A percentile compares a stretch with the other conserved stretches of the same genome.
Evolutionary conservation across 2,329 filamentous ascomycete genomes (phyloP).

Genomic region (Arthroderma sp.): DNA sequence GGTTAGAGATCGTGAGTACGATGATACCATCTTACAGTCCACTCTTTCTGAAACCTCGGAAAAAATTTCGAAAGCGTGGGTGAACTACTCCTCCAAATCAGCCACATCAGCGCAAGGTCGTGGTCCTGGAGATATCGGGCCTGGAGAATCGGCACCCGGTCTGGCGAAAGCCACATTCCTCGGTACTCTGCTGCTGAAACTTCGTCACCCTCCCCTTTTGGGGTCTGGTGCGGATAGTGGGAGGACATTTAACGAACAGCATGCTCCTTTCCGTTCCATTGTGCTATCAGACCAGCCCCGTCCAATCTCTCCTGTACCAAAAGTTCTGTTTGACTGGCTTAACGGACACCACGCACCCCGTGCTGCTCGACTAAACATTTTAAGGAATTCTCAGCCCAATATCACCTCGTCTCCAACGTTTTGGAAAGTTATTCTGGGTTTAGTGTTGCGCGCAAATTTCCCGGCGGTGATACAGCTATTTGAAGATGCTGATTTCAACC

Average conservation of each 20-base stretch:
- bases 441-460: conserved; percentile 64
- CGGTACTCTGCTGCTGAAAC: conserved; percentile 61
- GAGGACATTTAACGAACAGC: conserved; percentile 14
- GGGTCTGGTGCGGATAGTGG: conserved; percentile 13
- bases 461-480: conserved; percentile 54
- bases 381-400: conserved; percentile 53
- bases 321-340: conserved; percentile 73
- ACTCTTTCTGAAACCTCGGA: conserved; percentile 23
- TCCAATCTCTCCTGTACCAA: conserved; percentile 46
- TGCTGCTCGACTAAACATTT: conserved; percentile 50
- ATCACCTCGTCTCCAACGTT: conserved; percentile 65
- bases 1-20: conserved; percentile 20
- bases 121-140: conserved; percentile 51
- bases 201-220: conserved; percentile 56
- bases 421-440: conserved; percentile 71
- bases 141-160: conserved; percentile 46
- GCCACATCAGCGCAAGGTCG: conserved; percentile 30
- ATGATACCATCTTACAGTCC: conserved; percentile 19
- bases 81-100: conserved; percentile 24
- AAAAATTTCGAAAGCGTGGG: conserved; percentile 25
- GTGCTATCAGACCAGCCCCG: conserved; percentile 17
- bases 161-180: conserved; percentile 68
- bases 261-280: conserved; percentile 17
- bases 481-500: conserved; percentile 61
- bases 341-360: conserved; percentile 61